Evolutionary conservation across 495 filamentous ascomycete species (phyloP), one percentile per base, ranked within the genome.

Genomic region (Trichoderma asperelloides): DNA sequence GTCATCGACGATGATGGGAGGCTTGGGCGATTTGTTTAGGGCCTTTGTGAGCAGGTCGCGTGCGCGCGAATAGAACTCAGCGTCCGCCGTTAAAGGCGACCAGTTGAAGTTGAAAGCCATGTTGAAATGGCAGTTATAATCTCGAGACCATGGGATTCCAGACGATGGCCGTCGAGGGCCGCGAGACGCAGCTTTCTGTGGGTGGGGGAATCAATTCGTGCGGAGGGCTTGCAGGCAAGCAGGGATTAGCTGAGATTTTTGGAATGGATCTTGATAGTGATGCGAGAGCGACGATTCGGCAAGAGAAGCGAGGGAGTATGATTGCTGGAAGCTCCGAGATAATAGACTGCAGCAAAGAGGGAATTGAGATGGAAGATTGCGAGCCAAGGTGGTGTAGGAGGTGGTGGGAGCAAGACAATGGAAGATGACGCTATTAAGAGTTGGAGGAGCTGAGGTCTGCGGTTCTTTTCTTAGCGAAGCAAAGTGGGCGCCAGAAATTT

Each of bases 101-200:
- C 95, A 98, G 92, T 98, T 98, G 91, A 98, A 98, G 83, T 97
- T 97, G 88, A 98, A 98, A 69, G 95, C 94, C 95, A 98, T 98
- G 80, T 77, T 78, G 78, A 78, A 75, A 71, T 77, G 77, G 74
- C 77, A 25, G 25, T 63, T 39, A 40, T 49, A 33, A 21, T 63
- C 39, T 60, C 55, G 55, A 13, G 37, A 63, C 60, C 66, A 67
- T 67, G 55, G 57, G 55, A 57, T 21, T 21, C 18, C 16, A 25
- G n/a, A 5, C 13, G 39, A 16, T 65, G 33, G 63, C 21, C 30
- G 51, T 28, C 49, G 25, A 40, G 39, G 25, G 55, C 55, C 55
- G 21, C 9, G 27, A 60, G 27, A 60, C 25, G 55, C 55, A 28
- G 55, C 55, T 11, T 60, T 60, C 55, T 27, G 25, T 28, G 55